Percentiles rank a stretch among this genome's conserved stretches.
These are phyloP conservation scores for Podila clonocystis DNA, from an alignment of 192 early-diverging fungal genomes.

Conservation along the genomic window DNA sequence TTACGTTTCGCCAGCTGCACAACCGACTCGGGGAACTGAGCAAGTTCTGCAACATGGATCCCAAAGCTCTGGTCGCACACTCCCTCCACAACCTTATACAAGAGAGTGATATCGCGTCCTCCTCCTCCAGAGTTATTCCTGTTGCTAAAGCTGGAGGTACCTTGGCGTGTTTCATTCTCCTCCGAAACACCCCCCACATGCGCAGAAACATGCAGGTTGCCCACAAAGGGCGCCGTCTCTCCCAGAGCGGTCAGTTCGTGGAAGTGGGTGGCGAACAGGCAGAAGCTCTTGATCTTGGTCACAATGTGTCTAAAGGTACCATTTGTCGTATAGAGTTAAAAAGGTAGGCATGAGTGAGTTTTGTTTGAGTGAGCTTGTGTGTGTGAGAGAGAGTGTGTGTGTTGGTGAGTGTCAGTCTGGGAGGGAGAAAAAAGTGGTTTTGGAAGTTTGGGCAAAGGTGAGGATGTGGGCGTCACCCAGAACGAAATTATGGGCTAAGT, in stretches of 20 bases:
- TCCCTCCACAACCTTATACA: conserved; percentile 92
- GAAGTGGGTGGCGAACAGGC: conserved; percentile 97
- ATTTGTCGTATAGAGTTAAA: neutral
- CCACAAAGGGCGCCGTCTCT: conserved; percentile 74
- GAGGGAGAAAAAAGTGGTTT: too few relatives aligned
- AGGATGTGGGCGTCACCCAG: too few relatives aligned
- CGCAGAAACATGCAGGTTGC: conserved; percentile 92
- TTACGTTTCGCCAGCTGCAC: conserved; percentile 88
- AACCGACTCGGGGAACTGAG: conserved; percentile 87
- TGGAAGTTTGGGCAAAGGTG: too few relatives aligned
- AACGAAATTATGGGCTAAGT: too few relatives aligned
- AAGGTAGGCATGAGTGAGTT: neutral
- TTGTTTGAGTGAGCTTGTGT: too few relatives aligned
- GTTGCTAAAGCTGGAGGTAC: conserved; percentile 26
- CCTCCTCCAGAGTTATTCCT: neutral
- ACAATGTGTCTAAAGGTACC: conserved; percentile 71
- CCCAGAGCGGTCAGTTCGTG: conserved; percentile 93
- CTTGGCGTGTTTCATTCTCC: neutral
- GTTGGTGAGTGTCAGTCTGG: too few relatives aligned
- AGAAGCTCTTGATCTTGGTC: conserved; percentile 72
- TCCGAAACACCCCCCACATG: conserved; percentile 49
- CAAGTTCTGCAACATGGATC: conserved; percentile 97
- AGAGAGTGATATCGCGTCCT: conserved; percentile 78
- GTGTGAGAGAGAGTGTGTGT: too few relatives aligned
- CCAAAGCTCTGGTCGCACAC: conserved; percentile 98